Conservation (phyloP, 2,329 filamentous ascomycete genomes). For the Fusarium falciforme region DNA sequence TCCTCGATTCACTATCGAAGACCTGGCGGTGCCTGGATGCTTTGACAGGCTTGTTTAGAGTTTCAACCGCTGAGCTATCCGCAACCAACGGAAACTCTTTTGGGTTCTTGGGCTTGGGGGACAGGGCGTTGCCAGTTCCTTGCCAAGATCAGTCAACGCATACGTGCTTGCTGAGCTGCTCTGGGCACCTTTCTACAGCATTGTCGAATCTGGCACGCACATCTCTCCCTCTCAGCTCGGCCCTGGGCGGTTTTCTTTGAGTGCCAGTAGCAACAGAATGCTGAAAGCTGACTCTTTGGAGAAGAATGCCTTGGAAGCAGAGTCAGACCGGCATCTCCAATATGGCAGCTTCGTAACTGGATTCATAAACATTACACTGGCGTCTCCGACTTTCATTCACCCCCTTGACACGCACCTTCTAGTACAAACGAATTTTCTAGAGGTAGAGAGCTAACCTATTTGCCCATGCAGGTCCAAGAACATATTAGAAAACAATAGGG, state of each 20-base stretch:
- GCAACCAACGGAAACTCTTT: background rate
- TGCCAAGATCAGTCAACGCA: background rate
- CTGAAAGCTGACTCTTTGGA: background rate
- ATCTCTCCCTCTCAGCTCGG: background rate
- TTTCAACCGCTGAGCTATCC: background rate
- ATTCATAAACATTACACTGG: background rate
- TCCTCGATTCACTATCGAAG: conserved; percentile 6
- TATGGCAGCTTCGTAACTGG: background rate
- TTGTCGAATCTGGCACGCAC: background rate
- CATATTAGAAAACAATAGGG: background rate
- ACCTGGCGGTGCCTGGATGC: background rate
- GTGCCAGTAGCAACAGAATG: background rate
- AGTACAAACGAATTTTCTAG: background rate
- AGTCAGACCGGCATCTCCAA: background rate
- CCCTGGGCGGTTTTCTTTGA: background rate
- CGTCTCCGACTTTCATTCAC: background rate
- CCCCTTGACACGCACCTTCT: background rate
- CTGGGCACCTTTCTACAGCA: background rate
- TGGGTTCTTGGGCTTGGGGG: background rate
- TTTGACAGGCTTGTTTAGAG: background rate
- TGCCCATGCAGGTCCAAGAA: conserved; percentile 9
- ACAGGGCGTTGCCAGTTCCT: background rate
- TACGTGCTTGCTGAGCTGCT: background rate
- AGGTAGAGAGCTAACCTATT: conserved; percentile 12
- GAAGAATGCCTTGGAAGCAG: background rate